phyloP scores from a whole-genome alignment of 2,329 filamentous ascomycete genomes.

The Neopestalotiopsis sp. region DNA sequence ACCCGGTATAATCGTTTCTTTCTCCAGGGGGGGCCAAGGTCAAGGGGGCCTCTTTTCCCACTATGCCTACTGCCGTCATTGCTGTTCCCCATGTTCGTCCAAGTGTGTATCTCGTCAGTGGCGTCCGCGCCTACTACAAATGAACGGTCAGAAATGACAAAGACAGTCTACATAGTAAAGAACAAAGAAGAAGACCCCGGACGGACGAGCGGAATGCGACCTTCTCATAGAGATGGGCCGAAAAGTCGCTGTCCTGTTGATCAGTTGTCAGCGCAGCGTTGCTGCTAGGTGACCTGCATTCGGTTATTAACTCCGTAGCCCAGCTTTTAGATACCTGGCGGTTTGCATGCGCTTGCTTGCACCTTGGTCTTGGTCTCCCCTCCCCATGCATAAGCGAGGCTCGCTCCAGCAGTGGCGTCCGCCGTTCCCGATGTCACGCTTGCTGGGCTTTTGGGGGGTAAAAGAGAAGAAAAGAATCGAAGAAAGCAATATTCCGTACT shows the following conservation, averaged over 20 bases:
- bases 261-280: neutral
- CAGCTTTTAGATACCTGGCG: neutral
- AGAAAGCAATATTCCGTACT: too few species aligned
- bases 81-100: too few species aligned
- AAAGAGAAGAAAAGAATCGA: neutral
- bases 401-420: constrained; percentile 2
- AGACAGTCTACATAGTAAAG: neutral
- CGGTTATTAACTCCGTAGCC: neutral
- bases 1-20: neutral
- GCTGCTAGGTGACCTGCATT: neutral
- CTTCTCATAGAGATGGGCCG: neutral
- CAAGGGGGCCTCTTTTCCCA: too few species aligned
- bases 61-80: too few species aligned
- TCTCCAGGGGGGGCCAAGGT: too few species aligned
- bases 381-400: constrained; percentile 10
- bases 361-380: neutral
- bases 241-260: neutral
- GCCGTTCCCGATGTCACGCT: constrained; percentile 5
- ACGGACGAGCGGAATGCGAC: neutral
- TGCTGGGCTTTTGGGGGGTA: neutral
- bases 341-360: neutral
- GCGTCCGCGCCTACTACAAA: neutral
- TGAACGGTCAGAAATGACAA: neutral
- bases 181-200: neutral
- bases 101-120: neutral